A percentile compares a stretch with the other conserved stretches of the same genome.
These are phyloP conservation scores for Teratosphaeriaceae sp. DNA, from an alignment of 2,329 filamentous ascomycete genomes.

Conservation along the genomic window DNA sequence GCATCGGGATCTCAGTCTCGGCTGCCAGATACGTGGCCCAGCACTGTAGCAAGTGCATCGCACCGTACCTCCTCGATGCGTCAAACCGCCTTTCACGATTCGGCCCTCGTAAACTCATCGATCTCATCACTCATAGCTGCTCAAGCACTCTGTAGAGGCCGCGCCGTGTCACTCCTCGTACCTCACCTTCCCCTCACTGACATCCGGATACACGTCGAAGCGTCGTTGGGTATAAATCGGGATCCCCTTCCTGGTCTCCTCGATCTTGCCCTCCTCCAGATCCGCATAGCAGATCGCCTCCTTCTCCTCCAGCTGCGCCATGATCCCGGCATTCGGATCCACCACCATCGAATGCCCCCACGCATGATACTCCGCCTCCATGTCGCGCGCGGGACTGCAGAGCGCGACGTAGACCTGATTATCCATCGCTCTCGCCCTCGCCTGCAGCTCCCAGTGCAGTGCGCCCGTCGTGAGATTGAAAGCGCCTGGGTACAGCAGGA, in stretches of 20 bases:
- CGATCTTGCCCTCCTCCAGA: slow-evolving; percentile 60
- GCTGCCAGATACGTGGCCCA: too few relatives aligned
- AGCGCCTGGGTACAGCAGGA: slow-evolving; percentile 88
- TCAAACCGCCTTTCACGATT: too few relatives aligned
- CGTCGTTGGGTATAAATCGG: slow-evolving; percentile 77
- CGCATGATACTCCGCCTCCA: slow-evolving; percentile 71
- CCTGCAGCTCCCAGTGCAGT: slow-evolving; percentile 83
- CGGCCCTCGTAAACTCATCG: too few relatives aligned
- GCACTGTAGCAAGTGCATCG: too few relatives aligned
- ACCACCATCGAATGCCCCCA: slow-evolving; percentile 88
- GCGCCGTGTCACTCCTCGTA: slow-evolving; percentile 23
- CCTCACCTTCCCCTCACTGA: slow-evolving; percentile 53
- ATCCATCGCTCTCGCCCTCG: slow-evolving; percentile 76
- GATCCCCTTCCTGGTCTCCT: slow-evolving; percentile 72
- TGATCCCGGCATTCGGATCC: slow-evolving; percentile 78
- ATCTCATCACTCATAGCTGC: background rate
- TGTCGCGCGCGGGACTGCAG: slow-evolving; percentile 83
- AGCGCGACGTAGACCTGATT: slow-evolving; percentile 92
- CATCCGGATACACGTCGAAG: slow-evolving; percentile 93
- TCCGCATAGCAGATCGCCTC: slow-evolving; percentile 73
- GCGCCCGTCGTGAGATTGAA: slow-evolving; percentile 94
- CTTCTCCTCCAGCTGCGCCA: slow-evolving; percentile 69
- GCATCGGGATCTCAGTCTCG: too few relatives aligned
- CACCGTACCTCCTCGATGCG: too few relatives aligned
- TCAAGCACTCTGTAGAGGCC: too few relatives aligned